Evolutionary conservation across 306 rosid species (phyloP).

Genomic region (Cicer chorassanicum): DNA sequence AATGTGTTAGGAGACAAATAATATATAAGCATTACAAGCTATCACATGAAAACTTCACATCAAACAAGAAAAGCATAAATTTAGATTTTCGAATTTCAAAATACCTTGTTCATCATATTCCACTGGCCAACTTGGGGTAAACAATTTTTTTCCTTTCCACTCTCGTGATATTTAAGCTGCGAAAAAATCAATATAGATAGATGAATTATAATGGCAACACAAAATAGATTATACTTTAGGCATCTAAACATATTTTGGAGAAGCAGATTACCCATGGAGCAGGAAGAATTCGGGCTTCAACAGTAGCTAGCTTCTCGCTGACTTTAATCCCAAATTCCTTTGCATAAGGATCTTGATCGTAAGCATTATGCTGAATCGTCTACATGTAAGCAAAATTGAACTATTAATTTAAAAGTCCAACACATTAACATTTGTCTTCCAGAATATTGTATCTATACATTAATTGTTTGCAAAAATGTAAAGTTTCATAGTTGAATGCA

Average conservation of each 20-base stretch:
- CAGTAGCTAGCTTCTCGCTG: constrained; percentile 88
- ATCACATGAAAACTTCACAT: neutral
- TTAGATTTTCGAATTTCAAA: constrained; percentile 16
- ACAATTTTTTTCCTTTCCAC: constrained; percentile 95
- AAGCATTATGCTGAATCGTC: constrained; percentile 88
- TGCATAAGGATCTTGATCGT: constrained; percentile 92
- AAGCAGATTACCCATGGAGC: constrained; percentile 90
- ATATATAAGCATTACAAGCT: constrained; percentile 6
- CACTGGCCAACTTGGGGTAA: constrained; percentile 99
- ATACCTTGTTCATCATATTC: constrained; percentile 99
- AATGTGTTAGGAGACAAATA: constrained; percentile 26
- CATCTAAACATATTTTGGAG: constrained; percentile 14
- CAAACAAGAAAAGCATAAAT: constrained; percentile 5
- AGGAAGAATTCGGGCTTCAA: constrained; percentile 96
- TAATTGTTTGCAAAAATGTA: neutral
- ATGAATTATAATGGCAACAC: neutral
- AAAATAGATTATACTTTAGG: neutral
- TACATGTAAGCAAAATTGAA: constrained; percentile 44
- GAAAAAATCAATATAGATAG: constrained; percentile 23
- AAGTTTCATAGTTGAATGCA: constrained; percentile 3
- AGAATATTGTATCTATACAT: constrained; percentile 19
- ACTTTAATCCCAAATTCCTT: constrained; percentile 90
- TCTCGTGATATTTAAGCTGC: constrained; percentile 95
- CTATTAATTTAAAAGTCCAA: constrained; percentile 18
- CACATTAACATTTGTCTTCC: constrained; percentile 14